phyloP scores from a whole-genome alignment of 2,329 filamentous ascomycete species.

The Xylaria sp. region DNA sequence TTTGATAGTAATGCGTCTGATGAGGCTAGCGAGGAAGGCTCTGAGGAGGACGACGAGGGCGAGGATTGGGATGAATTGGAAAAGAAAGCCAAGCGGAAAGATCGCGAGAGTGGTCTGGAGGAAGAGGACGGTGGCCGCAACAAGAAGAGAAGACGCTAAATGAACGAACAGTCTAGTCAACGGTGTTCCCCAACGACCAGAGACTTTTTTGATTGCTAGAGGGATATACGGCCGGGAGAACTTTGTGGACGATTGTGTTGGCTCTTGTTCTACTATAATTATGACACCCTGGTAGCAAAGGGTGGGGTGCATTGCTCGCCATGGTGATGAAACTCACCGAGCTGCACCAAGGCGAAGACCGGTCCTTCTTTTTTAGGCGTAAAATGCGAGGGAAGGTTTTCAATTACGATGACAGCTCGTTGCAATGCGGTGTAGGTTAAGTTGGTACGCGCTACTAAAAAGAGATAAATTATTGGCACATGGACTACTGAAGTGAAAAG shows the following conservation, averaged over 20 bases:
- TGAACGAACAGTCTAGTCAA: not conserved
- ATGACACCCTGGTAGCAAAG: not conserved
- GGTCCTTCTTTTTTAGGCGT: not conserved
- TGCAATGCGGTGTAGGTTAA: slow-evolving; percentile 7
- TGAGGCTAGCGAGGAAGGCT: slow-evolving; percentile 78
- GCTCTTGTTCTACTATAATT: slow-evolving; percentile 15
- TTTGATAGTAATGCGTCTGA: slow-evolving; percentile 89
- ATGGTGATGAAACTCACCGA: not conserved
- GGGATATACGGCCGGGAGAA: not conserved
- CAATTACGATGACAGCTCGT: no score
- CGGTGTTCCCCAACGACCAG: not conserved
- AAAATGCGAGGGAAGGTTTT: no score
- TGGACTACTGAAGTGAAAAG: not conserved
- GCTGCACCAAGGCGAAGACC: not conserved
- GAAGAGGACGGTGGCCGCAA: slow-evolving; percentile 76
- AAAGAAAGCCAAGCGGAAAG: slow-evolving; percentile 86
- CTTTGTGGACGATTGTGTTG: not conserved
- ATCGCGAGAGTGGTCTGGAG: slow-evolving; percentile 70
- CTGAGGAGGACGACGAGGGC: slow-evolving; percentile 73
- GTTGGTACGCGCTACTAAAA: not conserved
- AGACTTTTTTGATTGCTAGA: not conserved
- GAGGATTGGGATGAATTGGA: slow-evolving; percentile 96
- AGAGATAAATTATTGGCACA: not conserved
- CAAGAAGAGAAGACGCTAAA: slow-evolving; percentile 68
- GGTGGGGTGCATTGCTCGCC: not conserved